Evolutionary conservation across 75 land plant genomes (phyloP).

Genomic region (Selaginella tamariscina): DNA sequence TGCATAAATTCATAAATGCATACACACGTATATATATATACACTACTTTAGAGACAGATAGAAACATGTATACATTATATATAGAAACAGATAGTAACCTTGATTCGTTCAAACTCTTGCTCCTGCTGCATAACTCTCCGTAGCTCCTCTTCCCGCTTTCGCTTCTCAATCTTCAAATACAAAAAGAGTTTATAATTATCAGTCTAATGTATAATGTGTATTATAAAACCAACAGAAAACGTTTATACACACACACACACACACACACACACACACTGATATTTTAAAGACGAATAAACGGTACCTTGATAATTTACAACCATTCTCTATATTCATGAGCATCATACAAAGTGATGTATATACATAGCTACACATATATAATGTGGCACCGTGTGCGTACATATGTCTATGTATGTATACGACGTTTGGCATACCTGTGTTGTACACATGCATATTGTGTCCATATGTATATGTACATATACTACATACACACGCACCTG

Average conservation of each 20-base stretch:
- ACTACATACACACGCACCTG: conserved; percentile 29
- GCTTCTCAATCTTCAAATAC: conserved; percentile 52
- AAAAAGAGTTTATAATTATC: background rate
- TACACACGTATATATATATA: too few species aligned
- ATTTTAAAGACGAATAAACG: background rate
- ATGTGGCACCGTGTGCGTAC: too few species aligned
- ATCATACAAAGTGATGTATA: too few species aligned
- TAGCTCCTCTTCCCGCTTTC: conserved; percentile 73
- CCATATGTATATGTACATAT: background rate
- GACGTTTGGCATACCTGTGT: too few species aligned
- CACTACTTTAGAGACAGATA: too few species aligned
- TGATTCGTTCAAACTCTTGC: conserved; percentile 55
- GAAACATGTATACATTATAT: background rate
- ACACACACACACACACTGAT: background rate
- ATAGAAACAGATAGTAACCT: conserved; percentile 27
- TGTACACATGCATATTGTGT: too few species aligned
- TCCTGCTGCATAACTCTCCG: conserved; percentile 55
- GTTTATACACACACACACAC: background rate
- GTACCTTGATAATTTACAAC: too few species aligned
- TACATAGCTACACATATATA: too few species aligned
- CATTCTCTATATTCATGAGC: too few species aligned
- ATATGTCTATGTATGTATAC: too few species aligned
- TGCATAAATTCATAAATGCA: background rate
- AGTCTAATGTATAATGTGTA: background rate
- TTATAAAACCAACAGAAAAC: background rate